Percentiles rank a stretch among this genome's conserved stretches.
phyloP scores from a whole-genome alignment of 1,284 basidiomycete species.

The Naganishia sp. region DNA sequence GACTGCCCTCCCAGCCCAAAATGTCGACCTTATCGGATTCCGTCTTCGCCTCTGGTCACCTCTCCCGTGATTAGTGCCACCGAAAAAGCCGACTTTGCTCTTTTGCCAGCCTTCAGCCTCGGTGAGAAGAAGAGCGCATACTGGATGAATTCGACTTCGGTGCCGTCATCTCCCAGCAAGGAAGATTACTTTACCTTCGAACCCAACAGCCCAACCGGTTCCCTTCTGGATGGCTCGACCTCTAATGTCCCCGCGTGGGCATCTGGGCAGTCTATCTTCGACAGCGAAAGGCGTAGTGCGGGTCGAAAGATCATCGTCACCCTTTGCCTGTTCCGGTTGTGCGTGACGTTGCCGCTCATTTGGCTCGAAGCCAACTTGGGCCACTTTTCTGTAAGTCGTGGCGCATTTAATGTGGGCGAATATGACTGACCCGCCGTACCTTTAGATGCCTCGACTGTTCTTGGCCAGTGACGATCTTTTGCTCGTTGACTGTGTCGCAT shows the following conservation, averaged over 20 bases:
- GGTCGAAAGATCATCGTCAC: slow-evolving; percentile 22
- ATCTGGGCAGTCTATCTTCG: background rate
- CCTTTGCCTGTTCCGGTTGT: slow-evolving; percentile 20
- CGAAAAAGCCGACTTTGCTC: slow-evolving; percentile 9
- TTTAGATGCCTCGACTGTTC: slow-evolving; percentile 22
- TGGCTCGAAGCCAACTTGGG: slow-evolving; percentile 25
- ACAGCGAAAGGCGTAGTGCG: slow-evolving; percentile 16
- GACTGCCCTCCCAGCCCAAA: slow-evolving; percentile 17
- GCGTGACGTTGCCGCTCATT: slow-evolving; percentile 22
- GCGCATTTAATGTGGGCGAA: background rate
- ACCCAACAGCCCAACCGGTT: slow-evolving; percentile 34
- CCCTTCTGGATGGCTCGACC: slow-evolving; percentile 25
- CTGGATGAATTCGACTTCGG: slow-evolving; percentile 9
- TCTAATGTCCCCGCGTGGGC: slow-evolving; percentile 5
- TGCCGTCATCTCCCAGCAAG: slow-evolving; percentile 12
- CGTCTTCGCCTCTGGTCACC: slow-evolving; percentile 26
- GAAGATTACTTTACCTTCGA: slow-evolving; percentile 26
- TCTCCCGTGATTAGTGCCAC: slow-evolving; percentile 15
- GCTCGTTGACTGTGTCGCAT: slow-evolving; percentile 14
- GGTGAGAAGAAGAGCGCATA: slow-evolving; percentile 3
- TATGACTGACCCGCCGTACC: background rate
- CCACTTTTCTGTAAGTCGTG: slow-evolving; percentile 14
- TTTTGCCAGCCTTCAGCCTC: slow-evolving; percentile 14
- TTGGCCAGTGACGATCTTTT: slow-evolving; percentile 25
- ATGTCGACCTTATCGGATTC: slow-evolving; percentile 22